Evolutionary conservation across 768 basidiomycete genomes (phyloP).

Genomic region (Infundibulicybe gibba): DNA sequence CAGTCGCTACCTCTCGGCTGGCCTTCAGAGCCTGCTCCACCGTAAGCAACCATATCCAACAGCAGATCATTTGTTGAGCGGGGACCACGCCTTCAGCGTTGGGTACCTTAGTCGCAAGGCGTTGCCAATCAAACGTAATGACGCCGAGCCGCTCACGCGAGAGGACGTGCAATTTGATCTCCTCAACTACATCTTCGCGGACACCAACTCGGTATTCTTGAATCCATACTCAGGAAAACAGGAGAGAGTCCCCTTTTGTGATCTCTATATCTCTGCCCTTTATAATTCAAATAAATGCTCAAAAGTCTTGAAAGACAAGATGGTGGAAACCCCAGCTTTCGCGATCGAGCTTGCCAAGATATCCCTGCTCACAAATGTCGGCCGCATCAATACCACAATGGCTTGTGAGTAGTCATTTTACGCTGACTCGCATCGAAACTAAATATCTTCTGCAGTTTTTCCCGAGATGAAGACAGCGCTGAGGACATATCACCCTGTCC

Average conservation of each 20-base stretch:
- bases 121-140: slow-evolving; percentile 76
- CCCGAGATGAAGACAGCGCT: slow-evolving; percentile 92
- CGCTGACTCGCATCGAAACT: slow-evolving; percentile 2
- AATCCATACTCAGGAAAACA: slow-evolving; percentile 48
- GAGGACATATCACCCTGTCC: slow-evolving; percentile 88
- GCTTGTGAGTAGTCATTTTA: slow-evolving; percentile 51
- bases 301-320: slow-evolving; percentile 85
- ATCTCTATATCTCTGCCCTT: slow-evolving; percentile 80
- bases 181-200: slow-evolving; percentile 73
- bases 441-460: slow-evolving; percentile 54
- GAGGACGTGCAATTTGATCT: slow-evolving; percentile 88
- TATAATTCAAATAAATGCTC: slow-evolving; percentile 82
- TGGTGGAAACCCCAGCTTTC: slow-evolving; percentile 77
- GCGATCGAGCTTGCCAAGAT: slow-evolving; percentile 80
- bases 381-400: slow-evolving; percentile 90
- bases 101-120: slow-evolving; percentile 67
- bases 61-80: slow-evolving; percentile 7
- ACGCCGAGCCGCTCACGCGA: slow-evolving; percentile 79
- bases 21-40: slow-evolving; percentile 48
- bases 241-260: slow-evolving; percentile 67
- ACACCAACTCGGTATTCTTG: slow-evolving; percentile 68
- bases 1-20: slow-evolving; percentile 27
- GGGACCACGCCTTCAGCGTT: slow-evolving; percentile 29
- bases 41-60: slow-evolving; percentile 35
- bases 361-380: slow-evolving; percentile 83